Percentiles rank a stretch among this genome's conserved stretches.
Evolutionary conservation across 1,284 basidiomycete genomes (phyloP).

Genomic region (Phenoliferia sp.): DNA sequence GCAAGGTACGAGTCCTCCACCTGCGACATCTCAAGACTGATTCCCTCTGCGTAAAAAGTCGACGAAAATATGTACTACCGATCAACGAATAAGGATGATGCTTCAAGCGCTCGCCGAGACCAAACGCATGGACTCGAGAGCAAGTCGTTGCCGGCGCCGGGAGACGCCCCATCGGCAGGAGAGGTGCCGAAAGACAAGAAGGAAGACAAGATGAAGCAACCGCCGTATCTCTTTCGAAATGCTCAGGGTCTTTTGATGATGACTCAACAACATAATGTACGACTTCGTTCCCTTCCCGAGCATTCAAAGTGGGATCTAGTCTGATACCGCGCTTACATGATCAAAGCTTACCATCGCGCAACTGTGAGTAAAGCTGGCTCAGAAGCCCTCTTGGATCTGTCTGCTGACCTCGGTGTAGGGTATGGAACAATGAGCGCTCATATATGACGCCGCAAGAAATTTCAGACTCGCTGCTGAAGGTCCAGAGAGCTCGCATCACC

Average conservation of each 20-base stretch:
- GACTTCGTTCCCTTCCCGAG: constrained; percentile 30
- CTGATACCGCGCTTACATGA: not conserved
- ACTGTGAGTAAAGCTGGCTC: constrained; percentile 20
- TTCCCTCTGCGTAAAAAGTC: constrained; percentile 46
- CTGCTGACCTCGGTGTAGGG: constrained; percentile 49
- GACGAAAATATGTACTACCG: constrained; percentile 96
- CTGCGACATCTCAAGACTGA: not conserved
- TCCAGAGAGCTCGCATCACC: constrained; percentile 13
- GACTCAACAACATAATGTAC: constrained; percentile 75
- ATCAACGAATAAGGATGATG: constrained; percentile 76
- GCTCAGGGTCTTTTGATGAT: constrained; percentile 71
- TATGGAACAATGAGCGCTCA: constrained; percentile 89
- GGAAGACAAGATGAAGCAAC: constrained; percentile 38
- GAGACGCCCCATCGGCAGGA: not conserved
- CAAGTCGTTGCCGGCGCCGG: constrained; percentile 7
- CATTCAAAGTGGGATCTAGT: not conserved
- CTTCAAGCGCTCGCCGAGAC: constrained; percentile 70
- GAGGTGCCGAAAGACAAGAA: not conserved
- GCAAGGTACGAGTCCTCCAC: constrained; percentile 53
- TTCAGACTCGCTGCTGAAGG: constrained; percentile 48
- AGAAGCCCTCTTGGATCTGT: not conserved
- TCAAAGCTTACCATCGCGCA: constrained; percentile 74
- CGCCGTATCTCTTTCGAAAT: constrained; percentile 78
- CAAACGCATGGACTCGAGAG: constrained; percentile 38
- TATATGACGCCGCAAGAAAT: constrained; percentile 73